These are phyloP conservation scores for Blastocystis sp. DNA, from an alignment of 352 stramenopile genomes.

Conservation along the genomic window DNA sequence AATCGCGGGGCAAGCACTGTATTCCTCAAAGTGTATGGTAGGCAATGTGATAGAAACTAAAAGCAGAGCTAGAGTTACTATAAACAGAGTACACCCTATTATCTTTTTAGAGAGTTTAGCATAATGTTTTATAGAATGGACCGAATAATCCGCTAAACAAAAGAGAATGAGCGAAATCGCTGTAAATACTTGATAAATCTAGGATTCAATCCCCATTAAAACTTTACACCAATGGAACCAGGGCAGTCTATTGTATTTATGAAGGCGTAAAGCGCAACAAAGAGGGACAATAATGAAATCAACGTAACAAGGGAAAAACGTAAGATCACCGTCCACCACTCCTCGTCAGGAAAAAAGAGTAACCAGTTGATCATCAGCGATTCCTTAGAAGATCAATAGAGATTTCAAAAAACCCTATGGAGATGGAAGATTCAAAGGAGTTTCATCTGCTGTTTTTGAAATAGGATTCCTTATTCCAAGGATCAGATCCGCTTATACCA, in stretches of 20 bases:
- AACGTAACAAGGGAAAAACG: not conserved
- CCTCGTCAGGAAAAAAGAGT: conserved; percentile 35
- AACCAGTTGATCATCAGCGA: conserved; percentile 55
- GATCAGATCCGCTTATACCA: no score
- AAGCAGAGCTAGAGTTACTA: not conserved
- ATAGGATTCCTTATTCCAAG: not conserved
- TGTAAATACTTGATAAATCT: not conserved
- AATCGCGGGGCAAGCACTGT: not conserved
- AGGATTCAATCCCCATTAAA: not conserved
- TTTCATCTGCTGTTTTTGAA: not conserved
- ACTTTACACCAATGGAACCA: not conserved
- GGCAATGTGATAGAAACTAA: not conserved
- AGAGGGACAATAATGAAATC: not conserved
- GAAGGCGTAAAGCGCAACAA: not conserved
- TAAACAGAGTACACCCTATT: conserved; percentile 3
- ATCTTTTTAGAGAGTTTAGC: conserved; percentile 41
- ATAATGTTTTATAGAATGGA: conserved; percentile 43
- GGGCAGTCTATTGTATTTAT: not conserved
- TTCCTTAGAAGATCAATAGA: not conserved
- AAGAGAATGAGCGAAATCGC: not conserved
- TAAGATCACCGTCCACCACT: not conserved
- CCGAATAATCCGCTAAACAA: conserved; percentile 10
- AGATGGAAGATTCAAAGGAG: conserved; percentile 1
- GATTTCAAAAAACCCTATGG: not conserved
- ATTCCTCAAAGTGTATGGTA: not conserved